Evolutionary conservation across 2,329 filamentous ascomycete genomes (phyloP), one percentile per base, ranked within the genome.

Genomic region (Arthroderma sp.): DNA sequence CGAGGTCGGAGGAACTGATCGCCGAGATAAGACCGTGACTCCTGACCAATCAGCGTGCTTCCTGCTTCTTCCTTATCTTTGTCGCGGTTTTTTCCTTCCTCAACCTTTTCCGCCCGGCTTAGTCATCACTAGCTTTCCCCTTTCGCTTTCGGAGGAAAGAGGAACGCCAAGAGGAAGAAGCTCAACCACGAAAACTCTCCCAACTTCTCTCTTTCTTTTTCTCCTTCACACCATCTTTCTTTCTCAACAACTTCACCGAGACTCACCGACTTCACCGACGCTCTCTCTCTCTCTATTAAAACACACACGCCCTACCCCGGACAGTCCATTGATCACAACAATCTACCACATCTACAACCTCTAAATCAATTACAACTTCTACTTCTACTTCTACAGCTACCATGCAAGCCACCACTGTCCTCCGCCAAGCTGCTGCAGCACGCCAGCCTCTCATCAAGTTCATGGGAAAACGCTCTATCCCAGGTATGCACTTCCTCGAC

Each of bases 361-460:
- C 56, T 56, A n/a, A 51, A 43, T 57, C 58, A 47, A 60, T 56
- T 59, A 56, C 21, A 51, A 53, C 49, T 39, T 8, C 62, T 64
- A 38, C 37, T 15, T 13, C 37, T 38, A 9, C 37, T 11, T 7
- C 38, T 3, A 41, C 41, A 44, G 11, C 39, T 11, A 73, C 62
- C 65, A 75, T 76, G 74, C 72, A 68, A 65, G 69, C 68, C 61
- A 71, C 74, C 44, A 60, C 68, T 60, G 65, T 73, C 63, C 69
- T 77, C 57, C 68, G 70, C 56, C 72, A 68, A 58, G 61, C 61
- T 43, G 54, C 54, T 11, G 59, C 63, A 58, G 69, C 71, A 56
- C 72, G 74, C 55, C 74, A 71, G 56, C 76, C 76, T 55, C 66
- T 77, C 61, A 78, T 78, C 63, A 76, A 75, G 60, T 78, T 78